Evolutionary conservation across 179 eudicot genomes (phyloP), one percentile per base, ranked within the genome.

Genomic region (Actinidia chinensis): DNA sequence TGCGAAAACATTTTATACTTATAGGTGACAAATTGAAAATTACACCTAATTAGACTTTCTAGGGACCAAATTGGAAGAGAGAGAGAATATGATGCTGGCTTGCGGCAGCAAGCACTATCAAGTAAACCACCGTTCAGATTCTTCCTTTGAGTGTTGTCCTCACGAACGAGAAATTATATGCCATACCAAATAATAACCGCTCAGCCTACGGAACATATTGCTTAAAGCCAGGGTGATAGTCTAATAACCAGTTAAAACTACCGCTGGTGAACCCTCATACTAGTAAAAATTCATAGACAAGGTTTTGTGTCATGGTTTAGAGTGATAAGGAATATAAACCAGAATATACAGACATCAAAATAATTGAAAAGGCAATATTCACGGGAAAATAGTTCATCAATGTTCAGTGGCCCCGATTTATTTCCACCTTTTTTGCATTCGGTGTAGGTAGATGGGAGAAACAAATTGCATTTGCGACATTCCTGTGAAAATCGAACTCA

Each of bases 351-450:
- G 50, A 51, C 56, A 71, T 14, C 23, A 42, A 33, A 51, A 46
- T 44, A 54, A 17, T 10, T 20, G 8, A 72, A 74, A 74, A 47
- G n/a, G n/a, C 14, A 15, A 66, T 42, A 58, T 92, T 87, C 69
- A 95, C 98, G n/a, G 98, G 98, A 80, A 93, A 95, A 85, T 88
- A 95, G 79, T n/a, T 95, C 98, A 82, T 90, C 85, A 36, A 73
- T 63, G 79, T 95, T 95, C 64, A 91, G 88, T 12, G 98, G 97
- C 98, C 98, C 93, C 4, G 90, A 79, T 59, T 74, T 83, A 74
- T 87, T 87, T 69, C 89, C 89, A 25, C 85, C 90, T 73, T 87
- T 71, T 87, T 95, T 93, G 60, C 98, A 95, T 80, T 90, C 90
- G 8, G 92, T 90, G 75, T 95, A 95, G 74, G 89, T 74, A 54